Conservation (phyloP, 2,329 filamentous ascomycete genomes). For the Teratosphaeria epicoccoides region DNA sequence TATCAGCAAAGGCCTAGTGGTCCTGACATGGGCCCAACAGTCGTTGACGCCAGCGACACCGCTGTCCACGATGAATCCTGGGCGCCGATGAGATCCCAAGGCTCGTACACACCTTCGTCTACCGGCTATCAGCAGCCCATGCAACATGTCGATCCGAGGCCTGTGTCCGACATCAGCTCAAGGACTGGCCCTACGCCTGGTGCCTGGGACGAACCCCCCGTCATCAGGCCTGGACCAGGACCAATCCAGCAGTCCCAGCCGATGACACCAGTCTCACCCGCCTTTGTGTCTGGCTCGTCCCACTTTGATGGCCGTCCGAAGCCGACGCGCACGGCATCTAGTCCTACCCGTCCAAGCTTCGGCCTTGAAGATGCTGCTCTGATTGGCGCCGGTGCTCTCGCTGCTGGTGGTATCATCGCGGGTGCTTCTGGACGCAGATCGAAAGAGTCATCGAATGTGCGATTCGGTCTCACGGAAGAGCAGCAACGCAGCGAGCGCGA, state of each 20-base stretch:
- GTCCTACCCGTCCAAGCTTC: constrained; percentile 16
- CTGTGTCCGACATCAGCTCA: constrained; percentile 52
- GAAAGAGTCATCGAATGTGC: constrained; percentile 37
- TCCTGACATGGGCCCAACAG: constrained; percentile 30
- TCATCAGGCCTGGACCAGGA: constrained; percentile 46
- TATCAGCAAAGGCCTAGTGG: constrained; percentile 18
- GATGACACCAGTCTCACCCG: constrained; percentile 50
- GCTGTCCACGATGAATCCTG: constrained; percentile 35
- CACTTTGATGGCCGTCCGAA: constrained; percentile 34
- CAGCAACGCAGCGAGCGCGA: constrained; percentile 29
- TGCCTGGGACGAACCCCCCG: constrained; percentile 18
- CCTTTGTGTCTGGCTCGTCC: constrained; percentile 16
- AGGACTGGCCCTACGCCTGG: constrained; percentile 21
- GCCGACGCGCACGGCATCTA: constrained; percentile 27
- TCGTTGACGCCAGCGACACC: constrained; percentile 25
- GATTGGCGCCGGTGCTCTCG: constrained; percentile 32
- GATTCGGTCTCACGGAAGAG: constrained; percentile 48
- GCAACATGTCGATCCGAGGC: constrained; percentile 56
- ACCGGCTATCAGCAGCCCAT: constrained; percentile 30
- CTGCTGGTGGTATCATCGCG: constrained; percentile 26
- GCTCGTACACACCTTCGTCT: constrained; percentile 1
- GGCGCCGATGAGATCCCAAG: constrained; percentile 7
- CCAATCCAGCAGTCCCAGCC: constrained; percentile 81
- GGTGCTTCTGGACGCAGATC: constrained; percentile 16
- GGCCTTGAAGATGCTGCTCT: constrained; percentile 30